Percentiles rank a stretch among this genome's conserved stretches.
Evolutionary conservation across 116 monocot genomes (phyloP).

Genomic region (Cymodocea nodosa): DNA sequence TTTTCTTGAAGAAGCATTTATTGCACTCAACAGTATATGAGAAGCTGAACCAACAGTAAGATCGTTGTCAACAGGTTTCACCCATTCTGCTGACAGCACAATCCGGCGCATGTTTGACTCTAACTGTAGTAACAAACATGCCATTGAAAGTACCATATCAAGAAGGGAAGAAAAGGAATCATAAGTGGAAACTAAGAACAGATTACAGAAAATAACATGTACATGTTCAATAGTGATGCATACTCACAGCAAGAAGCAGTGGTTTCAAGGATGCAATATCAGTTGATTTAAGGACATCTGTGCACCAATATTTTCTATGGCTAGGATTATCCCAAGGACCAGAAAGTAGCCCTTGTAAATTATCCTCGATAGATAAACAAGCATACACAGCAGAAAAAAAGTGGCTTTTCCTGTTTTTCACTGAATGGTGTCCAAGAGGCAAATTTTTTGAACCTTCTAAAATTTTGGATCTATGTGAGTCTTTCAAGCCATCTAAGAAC

Average conservation of each 20-base stretch:
- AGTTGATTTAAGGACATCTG: conserved; percentile 48
- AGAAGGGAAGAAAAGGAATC: too few species aligned
- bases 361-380: conserved; percentile 67
- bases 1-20: conserved; percentile 19
- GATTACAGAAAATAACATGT: neutral
- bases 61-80: conserved; percentile 51
- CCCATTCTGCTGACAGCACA: conserved; percentile 71
- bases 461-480: too few species aligned
- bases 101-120: conserved; percentile 75
- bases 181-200: neutral
- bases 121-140: conserved; percentile 36
- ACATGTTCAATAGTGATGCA: neutral
- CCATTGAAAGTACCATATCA: neutral
- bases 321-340: conserved; percentile 82
- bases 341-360: conserved; percentile 46
- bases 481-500: conserved; percentile 27
- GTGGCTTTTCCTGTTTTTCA: conserved; percentile 46
- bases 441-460: conserved; percentile 23
- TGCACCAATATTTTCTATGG: conserved; percentile 53
- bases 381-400: conserved; percentile 32
- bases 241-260: conserved; percentile 62
- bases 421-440: conserved; percentile 17
- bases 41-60: conserved; percentile 57
- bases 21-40: conserved; percentile 26
- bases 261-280: conserved; percentile 50